Base-by-base conservation (phyloP, 768 basidiomycete species). In the Scleroderma citrinum region DNA sequence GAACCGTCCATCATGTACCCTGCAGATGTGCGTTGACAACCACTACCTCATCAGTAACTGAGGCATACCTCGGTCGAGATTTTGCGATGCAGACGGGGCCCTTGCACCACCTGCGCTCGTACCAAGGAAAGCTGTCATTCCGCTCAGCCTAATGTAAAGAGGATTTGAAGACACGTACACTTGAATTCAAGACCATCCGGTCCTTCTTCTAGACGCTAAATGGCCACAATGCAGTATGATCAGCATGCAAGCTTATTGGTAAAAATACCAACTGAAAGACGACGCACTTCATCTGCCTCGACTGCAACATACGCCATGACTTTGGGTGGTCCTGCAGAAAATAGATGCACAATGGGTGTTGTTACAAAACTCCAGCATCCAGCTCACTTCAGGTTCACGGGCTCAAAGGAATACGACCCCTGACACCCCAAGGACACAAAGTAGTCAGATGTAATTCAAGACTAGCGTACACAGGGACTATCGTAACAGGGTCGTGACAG, bases 131-230 rank as follows among this genome's bases (percentile, higher is more conserved):
- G 83, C 83, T 85, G 58, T 19, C 44, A 19, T 24, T 39, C n/a
- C n/a, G n/a, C n/a, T n/a, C n/a, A n/a, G n/a, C n/a, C n/a, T n/a
- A n/a, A n/a, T n/a, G n/a, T n/a, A n/a, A n/a, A n/a, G 1, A 19
- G 3, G 24, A 47, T 7, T 32, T 26, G 37, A 44, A 46, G 32
- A 23, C 21, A 59, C 70, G 53, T 63, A 81, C 84, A 84, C 72
- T 84, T 85, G 64, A 87, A 87, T 57, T 86, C 80, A 19, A 87
- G 75, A 35, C 80, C 78, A 52, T 83, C 81, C 12, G 78, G 78
- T 1, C 82, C 83, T 65, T 84, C 83, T 58, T 85, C 82, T 39
- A 85, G 56, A 40, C 71, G 74, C 76, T 84, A 26, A 44, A 24
- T 36, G 21, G n/a, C n/a, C n/a, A 17, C 47, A 21, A 53, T 48